phyloP scores from a whole-genome alignment of 345 rosid genomes.

The Rubroshorea leprosula region DNA sequence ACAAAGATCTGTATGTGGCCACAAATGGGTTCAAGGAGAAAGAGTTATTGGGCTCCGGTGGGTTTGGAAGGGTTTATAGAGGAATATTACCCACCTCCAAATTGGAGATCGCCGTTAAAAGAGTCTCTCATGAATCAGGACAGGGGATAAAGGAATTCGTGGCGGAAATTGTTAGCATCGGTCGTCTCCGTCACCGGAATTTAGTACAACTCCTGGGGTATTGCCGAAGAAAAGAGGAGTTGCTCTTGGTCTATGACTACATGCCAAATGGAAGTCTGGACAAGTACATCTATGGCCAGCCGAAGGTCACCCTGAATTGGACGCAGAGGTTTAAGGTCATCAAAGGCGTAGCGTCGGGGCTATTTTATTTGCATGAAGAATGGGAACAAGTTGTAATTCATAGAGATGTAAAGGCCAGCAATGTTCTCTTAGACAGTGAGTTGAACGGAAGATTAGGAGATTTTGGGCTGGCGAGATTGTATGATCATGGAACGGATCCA shows the following conservation, averaged over 20 bases:
- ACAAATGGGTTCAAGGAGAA: slow-evolving; percentile 51
- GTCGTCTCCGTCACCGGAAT: slow-evolving; percentile 52
- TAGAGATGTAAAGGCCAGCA: slow-evolving; percentile 42
- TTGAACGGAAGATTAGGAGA: slow-evolving; percentile 38
- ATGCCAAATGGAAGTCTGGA: slow-evolving; percentile 66
- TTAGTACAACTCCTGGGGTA: slow-evolving; percentile 66
- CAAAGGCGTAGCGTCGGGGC: slow-evolving; percentile 38
- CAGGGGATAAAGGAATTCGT: slow-evolving; percentile 68
- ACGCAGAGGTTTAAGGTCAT: slow-evolving; percentile 37
- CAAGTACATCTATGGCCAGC: slow-evolving; percentile 25
- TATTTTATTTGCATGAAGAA: slow-evolving; percentile 36
- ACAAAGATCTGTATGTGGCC: slow-evolving; percentile 47
- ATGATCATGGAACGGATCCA: slow-evolving; percentile 30
- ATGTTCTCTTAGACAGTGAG: slow-evolving; percentile 36
- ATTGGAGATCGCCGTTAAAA: slow-evolving; percentile 52
- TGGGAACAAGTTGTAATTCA: slow-evolving; percentile 43
- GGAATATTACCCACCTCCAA: slow-evolving; percentile 34
- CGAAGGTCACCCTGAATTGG: slow-evolving; percentile 38
- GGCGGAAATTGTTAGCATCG: slow-evolving; percentile 60
- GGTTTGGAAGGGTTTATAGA: slow-evolving; percentile 19
- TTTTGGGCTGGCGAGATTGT: slow-evolving; percentile 40
- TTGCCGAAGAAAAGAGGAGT: slow-evolving; percentile 49
- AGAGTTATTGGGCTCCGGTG: slow-evolving; percentile 23
- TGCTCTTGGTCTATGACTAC: slow-evolving; percentile 55
- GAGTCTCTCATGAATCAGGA: slow-evolving; percentile 40